Evolutionary conservation across 2,329 filamentous ascomycete genomes (phyloP).

Genomic region (Fusarium cicatricum): DNA sequence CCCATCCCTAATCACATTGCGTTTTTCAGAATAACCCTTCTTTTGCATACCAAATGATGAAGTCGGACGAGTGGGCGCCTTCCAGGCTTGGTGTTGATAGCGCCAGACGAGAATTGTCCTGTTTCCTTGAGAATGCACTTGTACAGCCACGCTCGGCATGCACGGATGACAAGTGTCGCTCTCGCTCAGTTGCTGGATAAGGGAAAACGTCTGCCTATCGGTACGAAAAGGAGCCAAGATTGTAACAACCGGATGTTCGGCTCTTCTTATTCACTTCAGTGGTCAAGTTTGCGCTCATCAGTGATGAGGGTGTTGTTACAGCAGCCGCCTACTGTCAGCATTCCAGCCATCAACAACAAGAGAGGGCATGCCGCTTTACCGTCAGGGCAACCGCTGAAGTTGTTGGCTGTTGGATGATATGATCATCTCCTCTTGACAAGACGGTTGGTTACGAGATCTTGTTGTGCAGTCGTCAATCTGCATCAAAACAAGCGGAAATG

Average conservation of each 20-base stretch:
- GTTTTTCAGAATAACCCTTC: no score
- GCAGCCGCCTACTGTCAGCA: conserved; percentile 7
- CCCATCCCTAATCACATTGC: neutral
- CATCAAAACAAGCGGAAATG: conserved; percentile 27
- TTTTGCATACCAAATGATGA: conserved; percentile 1
- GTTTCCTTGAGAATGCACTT: conserved; percentile 5
- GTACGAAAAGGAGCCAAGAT: conserved; percentile 9
- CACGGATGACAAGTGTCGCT: conserved; percentile 21
- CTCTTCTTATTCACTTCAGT: conserved; percentile 19
- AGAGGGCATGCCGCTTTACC: conserved; percentile 25
- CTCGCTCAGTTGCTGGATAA: neutral
- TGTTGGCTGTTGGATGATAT: neutral
- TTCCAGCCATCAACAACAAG: conserved; percentile 16
- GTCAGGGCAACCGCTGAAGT: conserved; percentile 17
- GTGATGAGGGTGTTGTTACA: conserved; percentile 4
- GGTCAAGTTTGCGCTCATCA: neutral
- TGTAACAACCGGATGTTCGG: conserved; percentile 16
- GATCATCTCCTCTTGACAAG: neutral
- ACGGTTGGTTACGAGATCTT: conserved; percentile 26
- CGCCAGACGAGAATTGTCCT: conserved; percentile 14
- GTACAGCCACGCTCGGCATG: conserved; percentile 35
- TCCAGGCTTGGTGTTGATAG: neutral
- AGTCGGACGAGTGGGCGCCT: neutral
- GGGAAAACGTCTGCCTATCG: conserved; percentile 4
- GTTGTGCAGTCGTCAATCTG: conserved; percentile 22